Evolutionary conservation across 1,284 basidiomycete species (phyloP), one percentile per base, ranked within the genome.

Genomic region (Rhodotorula glutinis): DNA sequence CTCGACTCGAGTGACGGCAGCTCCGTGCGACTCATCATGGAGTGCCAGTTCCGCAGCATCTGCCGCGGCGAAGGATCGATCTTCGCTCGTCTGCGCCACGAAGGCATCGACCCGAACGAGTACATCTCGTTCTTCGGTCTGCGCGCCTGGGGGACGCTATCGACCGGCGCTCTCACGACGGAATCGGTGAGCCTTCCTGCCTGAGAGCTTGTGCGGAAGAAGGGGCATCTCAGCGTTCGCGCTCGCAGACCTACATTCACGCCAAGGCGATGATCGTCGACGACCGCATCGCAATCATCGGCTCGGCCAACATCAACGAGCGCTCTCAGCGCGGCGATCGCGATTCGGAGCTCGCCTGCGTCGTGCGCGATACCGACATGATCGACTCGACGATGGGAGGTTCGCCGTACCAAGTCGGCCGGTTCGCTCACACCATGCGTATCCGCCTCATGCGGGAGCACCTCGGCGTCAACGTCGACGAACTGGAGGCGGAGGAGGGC

Each of bases 261-360:
- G 74, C 71, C 46, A 75, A 86, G 79, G 78, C 88, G 38, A 94
- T 95, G 82, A 88, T 98, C 62, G 92, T 98, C 16, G 96, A 98
- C 78, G 95, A 99, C 77, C 88, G 93, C 43, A 83, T 96, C 53
- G 94, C 88, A n/a, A 92, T 98, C 72, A 97, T 97, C 74, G 95
- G 95, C n/a, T 96, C 93, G 65, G 95, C 95, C 25, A 98, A 98
- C 78, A 95, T 98, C 82, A 98, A 99, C 77, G 95, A 99, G 79
- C 87, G 95, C 43, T 95, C 91, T 41, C 91, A 93, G 78, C 85
- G 92, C 29, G 95, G 95, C 47, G 95, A 98, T 79, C 88, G 96
- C 53, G 95, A 99, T 79, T 97, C 94, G 9, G 95, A 99, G 78
- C 80, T 98, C 27, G 91, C 93, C 8, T 88, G 90, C 51, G 87